phyloP scores from a whole-genome alignment of 306 rosid species.

The Malus orientalis region DNA sequence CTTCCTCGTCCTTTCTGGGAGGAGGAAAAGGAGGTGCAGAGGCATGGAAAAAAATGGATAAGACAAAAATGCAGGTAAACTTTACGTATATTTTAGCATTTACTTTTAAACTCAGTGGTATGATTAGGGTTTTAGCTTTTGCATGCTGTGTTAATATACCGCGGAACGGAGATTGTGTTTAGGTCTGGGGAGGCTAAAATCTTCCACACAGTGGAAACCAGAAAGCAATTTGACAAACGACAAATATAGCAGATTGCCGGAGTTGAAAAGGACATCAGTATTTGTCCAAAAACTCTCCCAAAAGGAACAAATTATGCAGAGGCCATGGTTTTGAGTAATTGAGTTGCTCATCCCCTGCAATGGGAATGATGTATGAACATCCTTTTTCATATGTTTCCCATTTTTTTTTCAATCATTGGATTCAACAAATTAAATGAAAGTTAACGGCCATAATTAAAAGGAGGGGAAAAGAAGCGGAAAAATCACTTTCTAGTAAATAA shows the following conservation, averaged over 20 bases:
- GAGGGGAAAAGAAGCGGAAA: no score
- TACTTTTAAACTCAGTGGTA: neutral
- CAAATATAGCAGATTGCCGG: neutral
- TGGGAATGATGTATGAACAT: neutral
- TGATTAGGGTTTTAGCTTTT: neutral
- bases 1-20: constrained; percentile 8
- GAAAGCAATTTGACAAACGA: neutral
- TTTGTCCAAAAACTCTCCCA: neutral
- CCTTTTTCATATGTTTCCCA: neutral
- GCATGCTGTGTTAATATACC: neutral
- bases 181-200: neutral
- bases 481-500: no score
- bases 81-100: neutral
- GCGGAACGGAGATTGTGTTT: constrained; percentile 1
- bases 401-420: no score
- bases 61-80: constrained; percentile 26
- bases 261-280: neutral
- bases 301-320: neutral
- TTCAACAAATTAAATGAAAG: neutral
- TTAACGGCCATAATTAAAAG: no score
- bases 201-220: neutral
- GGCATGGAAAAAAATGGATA: constrained; percentile 24
- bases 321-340: neutral
- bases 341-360: neutral
- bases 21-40: constrained; percentile 1